Conservation (phyloP, 2,329 filamentous ascomycete species). For the Rosellinia necatrix region DNA sequence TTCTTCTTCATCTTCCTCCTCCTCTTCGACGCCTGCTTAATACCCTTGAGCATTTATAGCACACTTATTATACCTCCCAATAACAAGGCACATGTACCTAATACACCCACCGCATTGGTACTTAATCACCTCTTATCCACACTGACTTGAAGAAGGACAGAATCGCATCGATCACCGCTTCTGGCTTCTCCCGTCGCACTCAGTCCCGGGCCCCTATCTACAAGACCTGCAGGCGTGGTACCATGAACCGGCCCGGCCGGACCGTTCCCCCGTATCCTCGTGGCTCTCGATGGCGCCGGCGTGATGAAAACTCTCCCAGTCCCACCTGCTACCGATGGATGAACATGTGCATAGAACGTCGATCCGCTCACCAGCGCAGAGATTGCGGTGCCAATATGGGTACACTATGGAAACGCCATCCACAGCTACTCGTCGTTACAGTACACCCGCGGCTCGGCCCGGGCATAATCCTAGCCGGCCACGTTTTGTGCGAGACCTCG, state of each 20-base stretch:
- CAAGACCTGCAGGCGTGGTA: constrained; percentile 57
- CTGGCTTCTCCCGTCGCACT: constrained; percentile 69
- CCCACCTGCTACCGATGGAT: constrained; percentile 64
- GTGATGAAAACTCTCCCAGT: constrained; percentile 73
- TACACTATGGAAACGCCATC: constrained; percentile 68
- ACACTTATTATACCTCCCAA: too few relatives aligned
- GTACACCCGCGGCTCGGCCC: constrained; percentile 64
- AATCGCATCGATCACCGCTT: constrained; percentile 47
- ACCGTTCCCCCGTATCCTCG: constrained; percentile 54
- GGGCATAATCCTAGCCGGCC: constrained; percentile 52
- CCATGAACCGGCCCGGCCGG: constrained; percentile 52
- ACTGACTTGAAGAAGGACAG: constrained; percentile 35
- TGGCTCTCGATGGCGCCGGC: constrained; percentile 63
- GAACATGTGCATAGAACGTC: constrained; percentile 64
- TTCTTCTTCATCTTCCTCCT: too few relatives aligned
- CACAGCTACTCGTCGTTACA: constrained; percentile 62
- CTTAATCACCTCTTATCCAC: neutral
- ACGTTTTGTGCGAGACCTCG: constrained; percentile 60
- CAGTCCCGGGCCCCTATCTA: constrained; percentile 70
- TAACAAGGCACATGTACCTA: too few relatives aligned
- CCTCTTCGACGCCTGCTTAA: too few relatives aligned
- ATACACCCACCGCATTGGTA: too few relatives aligned
- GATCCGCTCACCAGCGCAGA: constrained; percentile 65
- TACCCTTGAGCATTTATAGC: too few relatives aligned
- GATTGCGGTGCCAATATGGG: too few relatives aligned